phyloP scores from a whole-genome alignment of 192 early-diverging fungal genomes.

The Obelidium mucronatum region DNA sequence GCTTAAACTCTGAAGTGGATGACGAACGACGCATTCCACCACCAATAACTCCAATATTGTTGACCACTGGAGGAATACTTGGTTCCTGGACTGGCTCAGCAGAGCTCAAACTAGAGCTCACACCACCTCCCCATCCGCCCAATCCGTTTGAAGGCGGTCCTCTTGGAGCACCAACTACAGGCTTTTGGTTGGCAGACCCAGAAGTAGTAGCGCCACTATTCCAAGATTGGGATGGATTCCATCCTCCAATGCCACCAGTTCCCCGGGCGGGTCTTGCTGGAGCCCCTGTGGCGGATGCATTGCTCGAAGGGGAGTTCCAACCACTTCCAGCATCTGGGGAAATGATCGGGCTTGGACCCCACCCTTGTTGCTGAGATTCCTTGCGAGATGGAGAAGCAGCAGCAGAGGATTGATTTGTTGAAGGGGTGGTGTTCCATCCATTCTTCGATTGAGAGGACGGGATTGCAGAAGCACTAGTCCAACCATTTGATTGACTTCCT shows the following conservation, averaged over 20 bases:
- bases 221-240: slow-evolving; percentile 25
- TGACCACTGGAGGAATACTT: background rate
- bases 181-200: background rate
- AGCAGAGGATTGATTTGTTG: background rate
- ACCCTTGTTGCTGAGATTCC: background rate
- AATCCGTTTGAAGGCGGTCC: slow-evolving; percentile 6
- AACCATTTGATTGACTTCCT: slow-evolving; percentile 1
- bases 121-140: slow-evolving; percentile 10
- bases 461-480: too few species aligned
- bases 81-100: background rate
- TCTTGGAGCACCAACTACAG: background rate
- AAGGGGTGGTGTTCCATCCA: background rate
- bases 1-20: background rate
- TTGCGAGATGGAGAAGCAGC: background rate
- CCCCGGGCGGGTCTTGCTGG: background rate
- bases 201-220: background rate
- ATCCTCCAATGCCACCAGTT: slow-evolving; percentile 27
- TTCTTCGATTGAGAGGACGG: too few species aligned
- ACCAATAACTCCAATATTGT: background rate
- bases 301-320: background rate
- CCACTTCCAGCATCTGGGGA: slow-evolving; percentile 1
- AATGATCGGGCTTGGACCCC: background rate
- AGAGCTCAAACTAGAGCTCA: background rate
- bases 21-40: background rate
- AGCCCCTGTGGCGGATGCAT: background rate